Conservation (phyloP, 345 rosid genomes). For the Citrus maxima region DNA sequence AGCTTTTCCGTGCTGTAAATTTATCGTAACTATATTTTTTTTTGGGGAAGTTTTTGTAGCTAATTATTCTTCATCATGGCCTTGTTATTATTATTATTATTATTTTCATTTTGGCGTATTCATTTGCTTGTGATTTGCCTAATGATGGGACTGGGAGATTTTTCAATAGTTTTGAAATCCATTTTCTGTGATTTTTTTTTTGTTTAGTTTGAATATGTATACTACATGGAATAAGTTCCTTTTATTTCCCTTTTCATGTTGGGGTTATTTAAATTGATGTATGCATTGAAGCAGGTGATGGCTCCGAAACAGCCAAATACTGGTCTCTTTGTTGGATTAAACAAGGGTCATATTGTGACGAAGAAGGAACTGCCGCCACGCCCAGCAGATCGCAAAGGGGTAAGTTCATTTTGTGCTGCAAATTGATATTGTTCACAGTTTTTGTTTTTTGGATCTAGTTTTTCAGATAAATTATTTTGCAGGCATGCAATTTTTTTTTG, state of each 20-base stretch:
- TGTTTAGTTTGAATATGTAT: neutral
- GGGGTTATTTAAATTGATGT: neutral
- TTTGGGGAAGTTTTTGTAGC: neutral
- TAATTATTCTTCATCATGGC: neutral
- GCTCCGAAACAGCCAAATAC: conserved; percentile 52
- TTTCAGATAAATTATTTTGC: neutral
- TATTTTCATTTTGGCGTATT: neutral
- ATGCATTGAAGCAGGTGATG: conserved; percentile 34
- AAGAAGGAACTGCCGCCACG: conserved; percentile 53
- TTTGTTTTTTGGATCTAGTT: neutral
- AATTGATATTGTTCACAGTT: neutral
- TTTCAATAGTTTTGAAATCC: neutral
- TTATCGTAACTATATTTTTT: no score
- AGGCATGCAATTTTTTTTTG: neutral
- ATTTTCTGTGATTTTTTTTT: neutral
- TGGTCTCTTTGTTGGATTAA: conserved; percentile 63
- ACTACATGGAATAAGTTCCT: neutral
- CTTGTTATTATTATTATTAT: neutral
- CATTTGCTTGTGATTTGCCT: neutral
- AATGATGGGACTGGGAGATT: neutral
- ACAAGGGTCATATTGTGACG: conserved; percentile 64
- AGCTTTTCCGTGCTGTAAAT: neutral
- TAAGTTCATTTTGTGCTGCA: conserved; percentile 17
- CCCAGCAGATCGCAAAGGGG: conserved; percentile 59
- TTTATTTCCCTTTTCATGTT: neutral